Conservation (phyloP, 2,329 filamentous ascomycete species). For the Aspergillus sp. region DNA sequence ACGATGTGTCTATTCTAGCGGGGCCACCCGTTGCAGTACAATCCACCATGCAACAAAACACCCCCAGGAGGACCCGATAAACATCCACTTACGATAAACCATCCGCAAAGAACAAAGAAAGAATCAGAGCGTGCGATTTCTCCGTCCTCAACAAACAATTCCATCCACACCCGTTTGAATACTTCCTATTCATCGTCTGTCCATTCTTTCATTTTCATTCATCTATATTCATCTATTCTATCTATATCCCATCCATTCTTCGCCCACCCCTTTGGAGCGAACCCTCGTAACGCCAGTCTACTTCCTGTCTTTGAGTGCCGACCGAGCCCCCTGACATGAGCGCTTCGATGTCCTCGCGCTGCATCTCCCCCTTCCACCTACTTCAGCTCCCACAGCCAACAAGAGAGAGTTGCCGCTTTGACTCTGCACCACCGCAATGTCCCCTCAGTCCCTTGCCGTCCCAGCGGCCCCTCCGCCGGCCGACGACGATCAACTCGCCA, state of each 20-base stretch:
- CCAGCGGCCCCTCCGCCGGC: conserved; percentile 8
- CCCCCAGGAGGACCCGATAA: not conserved
- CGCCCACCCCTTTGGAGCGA: not conserved
- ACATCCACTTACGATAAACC: not conserved
- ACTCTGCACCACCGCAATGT: conserved; percentile 13
- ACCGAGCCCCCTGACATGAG: conserved; percentile 21
- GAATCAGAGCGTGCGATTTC: not conserved
- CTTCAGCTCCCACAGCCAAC: not conserved
- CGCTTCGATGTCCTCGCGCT: conserved; percentile 19
- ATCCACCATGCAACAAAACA: conserved; percentile 1
- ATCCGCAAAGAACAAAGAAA: not conserved
- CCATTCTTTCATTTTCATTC: not conserved
- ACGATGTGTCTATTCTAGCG: not conserved
- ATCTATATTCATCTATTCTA: not conserved
- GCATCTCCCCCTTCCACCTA: conserved; percentile 12
- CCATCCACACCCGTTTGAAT: not conserved
- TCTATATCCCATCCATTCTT: not conserved
- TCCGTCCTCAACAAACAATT: not conserved
- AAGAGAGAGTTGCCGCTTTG: conserved; percentile 11
- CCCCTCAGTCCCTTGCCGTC: conserved; percentile 11
- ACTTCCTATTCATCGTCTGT: not conserved
- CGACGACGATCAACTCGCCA: conserved; percentile 14
- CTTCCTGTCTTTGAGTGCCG: not conserved
- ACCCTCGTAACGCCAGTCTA: not conserved
- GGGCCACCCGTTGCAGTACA: not conserved